Conservation (phyloP, 2,329 filamentous ascomycete genomes). For the Pseudocercospora musae region DNA sequence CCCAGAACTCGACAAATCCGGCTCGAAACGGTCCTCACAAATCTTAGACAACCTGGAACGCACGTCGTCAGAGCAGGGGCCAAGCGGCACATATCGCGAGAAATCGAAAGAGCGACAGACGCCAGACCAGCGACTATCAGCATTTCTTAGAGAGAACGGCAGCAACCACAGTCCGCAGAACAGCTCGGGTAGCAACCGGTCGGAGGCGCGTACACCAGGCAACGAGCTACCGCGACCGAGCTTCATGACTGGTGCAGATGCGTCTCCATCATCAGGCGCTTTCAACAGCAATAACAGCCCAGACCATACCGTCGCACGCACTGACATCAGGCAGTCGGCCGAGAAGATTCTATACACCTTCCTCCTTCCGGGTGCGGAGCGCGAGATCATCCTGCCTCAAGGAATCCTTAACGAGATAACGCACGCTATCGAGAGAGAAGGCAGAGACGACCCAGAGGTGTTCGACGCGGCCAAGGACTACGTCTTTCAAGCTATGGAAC, state of each 20-base stretch:
- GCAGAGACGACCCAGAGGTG: conserved; percentile 91
- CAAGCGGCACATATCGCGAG: conserved; percentile 34
- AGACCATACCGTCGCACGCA: conserved; percentile 75
- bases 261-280: conserved; percentile 26
- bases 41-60: conserved; percentile 64
- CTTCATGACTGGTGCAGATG: conserved; percentile 56
- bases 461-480: conserved; percentile 98
- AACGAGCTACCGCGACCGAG: conserved; percentile 54
- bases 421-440: conserved; percentile 81
- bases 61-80: conserved; percentile 34
- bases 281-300: conserved; percentile 72
- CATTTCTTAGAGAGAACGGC: conserved; percentile 61
- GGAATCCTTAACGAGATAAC: conserved; percentile 84
- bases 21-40: conserved; percentile 80
- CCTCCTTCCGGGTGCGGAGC: conserved; percentile 87
- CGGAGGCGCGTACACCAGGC: conserved; percentile 34
- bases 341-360: conserved; percentile 99
- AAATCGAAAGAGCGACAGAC: conserved; percentile 53
- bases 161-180: conserved; percentile 48
- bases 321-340: conserved; percentile 87
- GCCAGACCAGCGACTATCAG: conserved; percentile 85
- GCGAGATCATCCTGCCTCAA: conserved; percentile 90
- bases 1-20: conserved; percentile 75
- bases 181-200: conserved; percentile 41
- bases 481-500: conserved; percentile 98